phyloP scores from a whole-genome alignment of 805 yeast species.

The Wickerhamiella azymoides region DNA sequence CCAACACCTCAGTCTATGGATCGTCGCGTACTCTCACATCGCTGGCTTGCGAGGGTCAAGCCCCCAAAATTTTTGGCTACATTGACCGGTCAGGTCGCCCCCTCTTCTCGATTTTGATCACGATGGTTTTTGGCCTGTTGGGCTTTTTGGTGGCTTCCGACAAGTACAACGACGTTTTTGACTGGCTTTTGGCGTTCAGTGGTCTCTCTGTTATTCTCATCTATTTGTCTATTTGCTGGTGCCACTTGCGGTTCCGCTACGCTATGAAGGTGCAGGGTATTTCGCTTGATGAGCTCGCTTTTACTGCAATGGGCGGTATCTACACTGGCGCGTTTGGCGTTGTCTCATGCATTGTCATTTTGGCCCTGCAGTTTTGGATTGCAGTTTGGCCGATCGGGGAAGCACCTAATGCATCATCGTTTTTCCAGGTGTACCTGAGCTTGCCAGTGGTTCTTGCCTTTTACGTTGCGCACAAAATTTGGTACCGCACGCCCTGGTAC shows the following conservation, averaged over 20 bases:
- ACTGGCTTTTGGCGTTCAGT: slow-evolving; percentile 61
- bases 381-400: slow-evolving; percentile 42
- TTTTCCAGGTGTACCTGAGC: slow-evolving; percentile 44
- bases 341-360: slow-evolving; percentile 35
- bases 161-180: slow-evolving; percentile 38
- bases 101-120: slow-evolving; percentile 38
- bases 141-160: slow-evolving; percentile 42
- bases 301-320: slow-evolving; percentile 43
- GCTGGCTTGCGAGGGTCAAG: slow-evolving; percentile 51
- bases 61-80: slow-evolving; percentile 44
- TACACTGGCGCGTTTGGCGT: slow-evolving; percentile 46
- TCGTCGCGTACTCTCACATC: slow-evolving; percentile 54
- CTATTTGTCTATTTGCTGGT: slow-evolving; percentile 61
- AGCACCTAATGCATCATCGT: slow-evolving; percentile 26
- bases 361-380: slow-evolving; percentile 54
- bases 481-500: slow-evolving; percentile 28
- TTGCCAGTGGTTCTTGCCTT: slow-evolving; percentile 30
- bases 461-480: slow-evolving; percentile 39
- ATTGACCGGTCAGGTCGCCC: slow-evolving; percentile 63
- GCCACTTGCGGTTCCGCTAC: slow-evolving; percentile 53
- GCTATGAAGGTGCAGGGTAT: slow-evolving; percentile 53
- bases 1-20: slow-evolving; percentile 52
- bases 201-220: slow-evolving; percentile 63
- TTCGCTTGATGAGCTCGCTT: slow-evolving; percentile 42
- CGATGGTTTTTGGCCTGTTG: slow-evolving; percentile 33